Evolutionary conservation across 2,329 filamentous ascomycete genomes (phyloP), one percentile per base, ranked within the genome.

Genomic region (Didymella exigua): DNA sequence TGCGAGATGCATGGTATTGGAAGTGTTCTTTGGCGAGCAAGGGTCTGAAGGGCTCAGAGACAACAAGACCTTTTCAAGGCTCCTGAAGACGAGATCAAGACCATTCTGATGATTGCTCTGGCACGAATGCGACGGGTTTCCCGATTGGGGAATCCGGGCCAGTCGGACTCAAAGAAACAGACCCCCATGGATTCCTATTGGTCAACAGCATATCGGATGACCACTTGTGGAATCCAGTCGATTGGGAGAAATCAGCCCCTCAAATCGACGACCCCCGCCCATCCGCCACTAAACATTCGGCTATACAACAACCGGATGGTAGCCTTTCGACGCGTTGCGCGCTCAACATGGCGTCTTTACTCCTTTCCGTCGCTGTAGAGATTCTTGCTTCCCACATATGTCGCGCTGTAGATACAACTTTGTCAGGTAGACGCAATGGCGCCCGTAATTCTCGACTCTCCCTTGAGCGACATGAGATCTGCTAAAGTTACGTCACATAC

Each of bases 1-100:
- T 23, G 63, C 56, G 18, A 61, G 53, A 57, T 65, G 59, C 63
- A 66, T 66, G 42, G 13, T 34, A 47, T 8, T 21, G 11, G 13
- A 26, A 18, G 5, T 40, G 1, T 16, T 23, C 11, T 14, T 42
- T 30, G 41, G 19, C 10, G 30, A 23, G 34, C 24, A 46, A 38
- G 10, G n/a, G n/a, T 42, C 19, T 29, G 24, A 31, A 10, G 23
- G 10, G 11, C 7, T 10, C 26, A 29, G 34, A 9, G 29, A 41
- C 34, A 41, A 42, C 27, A 27, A 5, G 26, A 42, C 26, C 49
- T 53, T 55, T 50, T 55, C 37, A 55, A 50, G 23, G 33, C 30
- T 27, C 10, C 10, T 16, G 10, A 21, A 29, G n/a, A 42, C 29
- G 31, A 33, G 34, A 36, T 42, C 26, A 30, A 43, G 14, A 42